Evolutionary conservation across 371 early-diverging fungal genomes (phyloP).

Genomic region (Actinomortierella wolfii): DNA sequence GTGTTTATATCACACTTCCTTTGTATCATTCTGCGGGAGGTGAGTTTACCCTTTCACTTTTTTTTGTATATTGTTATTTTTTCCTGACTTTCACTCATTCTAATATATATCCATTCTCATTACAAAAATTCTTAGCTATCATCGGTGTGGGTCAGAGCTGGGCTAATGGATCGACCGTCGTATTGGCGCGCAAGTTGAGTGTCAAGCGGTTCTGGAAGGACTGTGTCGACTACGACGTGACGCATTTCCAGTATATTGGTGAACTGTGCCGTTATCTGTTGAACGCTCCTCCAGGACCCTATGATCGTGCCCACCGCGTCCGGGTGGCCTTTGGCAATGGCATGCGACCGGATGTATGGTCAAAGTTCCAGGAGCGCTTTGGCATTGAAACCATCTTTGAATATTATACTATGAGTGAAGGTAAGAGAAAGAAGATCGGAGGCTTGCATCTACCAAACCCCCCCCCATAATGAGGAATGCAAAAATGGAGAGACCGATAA

Average conservation of each 20-base stretch:
- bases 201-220: constrained; percentile 37
- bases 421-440: constrained; percentile 46
- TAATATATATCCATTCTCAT: too few relatives aligned
- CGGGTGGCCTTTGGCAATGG: constrained; percentile 71
- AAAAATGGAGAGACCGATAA: too few relatives aligned
- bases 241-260: constrained; percentile 62
- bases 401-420: constrained; percentile 44
- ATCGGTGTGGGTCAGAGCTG: constrained; percentile 33
- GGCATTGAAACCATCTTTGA: constrained; percentile 26
- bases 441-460: too few relatives aligned
- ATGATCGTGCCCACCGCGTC: constrained; percentile 57
- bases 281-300: constrained; percentile 51
- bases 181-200: constrained; percentile 41
- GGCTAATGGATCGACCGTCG: constrained; percentile 19
- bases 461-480: too few relatives aligned
- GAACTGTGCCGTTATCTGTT: constrained; percentile 73
- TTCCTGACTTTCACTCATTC: too few relatives aligned
- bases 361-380: constrained; percentile 54
- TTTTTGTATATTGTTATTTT: too few relatives aligned
- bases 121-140: constrained; percentile 17
- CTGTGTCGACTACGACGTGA: constrained; percentile 22
- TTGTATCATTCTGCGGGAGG: constrained; percentile 40
- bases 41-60: background rate
- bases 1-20: constrained; percentile 25
- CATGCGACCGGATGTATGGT: constrained; percentile 73